Evolutionary conservation across 441 rosid species (phyloP).

Genomic region (Melastoma candidum): DNA sequence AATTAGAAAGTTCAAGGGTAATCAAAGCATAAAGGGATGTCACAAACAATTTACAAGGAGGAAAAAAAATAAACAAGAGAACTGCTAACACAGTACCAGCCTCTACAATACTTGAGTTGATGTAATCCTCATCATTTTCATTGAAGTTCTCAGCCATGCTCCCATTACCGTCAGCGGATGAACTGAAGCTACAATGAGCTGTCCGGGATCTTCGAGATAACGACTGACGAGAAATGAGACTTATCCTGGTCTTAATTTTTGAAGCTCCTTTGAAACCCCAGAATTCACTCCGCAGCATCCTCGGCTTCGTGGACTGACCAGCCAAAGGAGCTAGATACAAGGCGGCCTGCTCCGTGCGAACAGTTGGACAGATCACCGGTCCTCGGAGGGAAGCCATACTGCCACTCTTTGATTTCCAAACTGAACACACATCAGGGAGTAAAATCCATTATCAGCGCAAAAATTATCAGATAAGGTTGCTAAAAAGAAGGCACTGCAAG

Average conservation of each 20-base stretch:
- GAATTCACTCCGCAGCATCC: slow-evolving; percentile 33
- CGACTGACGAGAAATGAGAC: slow-evolving; percentile 19
- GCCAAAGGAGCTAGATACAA: slow-evolving; percentile 31
- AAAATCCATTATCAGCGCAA: too few species aligned
- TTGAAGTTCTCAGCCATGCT: slow-evolving; percentile 78
- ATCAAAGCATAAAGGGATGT: too few species aligned
- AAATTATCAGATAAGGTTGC: too few species aligned
- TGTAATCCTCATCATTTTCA: slow-evolving; percentile 72
- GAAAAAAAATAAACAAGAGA: background rate
- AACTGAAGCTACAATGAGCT: slow-evolving; percentile 63
- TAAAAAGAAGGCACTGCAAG: too few species aligned
- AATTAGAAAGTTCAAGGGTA: too few species aligned
- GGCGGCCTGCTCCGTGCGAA: slow-evolving; percentile 49
- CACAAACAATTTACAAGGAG: too few species aligned
- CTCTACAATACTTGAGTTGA: slow-evolving; percentile 75
- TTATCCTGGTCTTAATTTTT: slow-evolving; percentile 25
- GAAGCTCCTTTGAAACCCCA: slow-evolving; percentile 34
- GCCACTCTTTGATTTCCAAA: slow-evolving; percentile 3
- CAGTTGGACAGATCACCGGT: slow-evolving; percentile 60
- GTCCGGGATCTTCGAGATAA: slow-evolving; percentile 18
- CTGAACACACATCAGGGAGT: too few species aligned
- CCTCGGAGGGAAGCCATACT: slow-evolving; percentile 70
- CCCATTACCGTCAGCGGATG: slow-evolving; percentile 76
- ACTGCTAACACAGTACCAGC: slow-evolving; percentile 46
- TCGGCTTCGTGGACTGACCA: slow-evolving; percentile 32